phyloP scores from a whole-genome alignment of 1,139 yeast genomes.

The Meyerozyma guilliermondii region DNA sequence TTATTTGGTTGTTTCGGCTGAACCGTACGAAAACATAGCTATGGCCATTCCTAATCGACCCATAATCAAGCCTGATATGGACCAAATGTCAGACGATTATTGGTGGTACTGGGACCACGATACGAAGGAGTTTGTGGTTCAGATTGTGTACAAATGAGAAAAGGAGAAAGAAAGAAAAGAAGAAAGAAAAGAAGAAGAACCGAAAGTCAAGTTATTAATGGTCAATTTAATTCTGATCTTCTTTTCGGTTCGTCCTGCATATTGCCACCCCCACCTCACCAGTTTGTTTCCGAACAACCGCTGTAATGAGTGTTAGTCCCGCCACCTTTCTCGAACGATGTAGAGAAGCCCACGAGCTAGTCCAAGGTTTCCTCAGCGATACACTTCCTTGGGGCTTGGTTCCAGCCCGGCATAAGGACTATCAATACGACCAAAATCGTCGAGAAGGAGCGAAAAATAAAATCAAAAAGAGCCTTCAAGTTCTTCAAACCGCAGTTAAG shows the following conservation, averaged over 20 bases:
- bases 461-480: constrained; percentile 25
- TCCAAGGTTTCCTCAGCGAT: constrained; percentile 28
- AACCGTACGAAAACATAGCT: constrained; percentile 76
- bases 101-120: constrained; percentile 76
- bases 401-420: constrained; percentile 16
- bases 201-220: too few relatives aligned
- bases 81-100: constrained; percentile 35
- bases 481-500: constrained; percentile 26
- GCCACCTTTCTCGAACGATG: constrained; percentile 19
- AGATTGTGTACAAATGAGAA: constrained; percentile 46
- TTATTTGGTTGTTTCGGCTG: constrained; percentile 72
- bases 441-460: constrained; percentile 26
- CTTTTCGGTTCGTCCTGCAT: too few relatives aligned
- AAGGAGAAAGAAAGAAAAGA: constrained; percentile 2
- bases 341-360: constrained; percentile 28
- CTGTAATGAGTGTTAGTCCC: background rate
- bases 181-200: too few relatives aligned
- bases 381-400: constrained; percentile 23
- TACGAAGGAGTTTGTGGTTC: constrained; percentile 63
- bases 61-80: constrained; percentile 37
- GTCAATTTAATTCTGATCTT: too few relatives aligned
- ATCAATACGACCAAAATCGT: constrained; percentile 17
- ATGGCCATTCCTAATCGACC: constrained; percentile 64
- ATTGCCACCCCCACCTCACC: background rate
- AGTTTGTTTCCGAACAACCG: background rate